Evolutionary conservation across 352 stramenopile species (phyloP), one percentile per base, ranked within the genome.

Genomic region (Aphanomyces invadans): DNA sequence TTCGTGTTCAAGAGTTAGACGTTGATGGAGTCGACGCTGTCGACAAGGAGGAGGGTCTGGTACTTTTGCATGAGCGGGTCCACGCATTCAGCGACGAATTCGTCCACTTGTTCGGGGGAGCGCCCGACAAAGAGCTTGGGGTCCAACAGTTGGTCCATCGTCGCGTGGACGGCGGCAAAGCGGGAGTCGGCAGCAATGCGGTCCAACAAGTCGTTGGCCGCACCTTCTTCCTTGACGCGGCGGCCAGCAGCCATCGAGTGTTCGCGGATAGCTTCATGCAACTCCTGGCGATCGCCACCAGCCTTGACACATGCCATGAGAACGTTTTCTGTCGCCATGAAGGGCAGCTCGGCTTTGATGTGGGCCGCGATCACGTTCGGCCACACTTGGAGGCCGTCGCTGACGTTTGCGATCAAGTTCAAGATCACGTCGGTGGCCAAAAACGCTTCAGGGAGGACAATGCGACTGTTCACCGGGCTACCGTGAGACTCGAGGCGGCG

Each of bases 281-380:
- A 80, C 66, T 89, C 80, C 73, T 99, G 96, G 61, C 97, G 89
- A 72, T 99, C 95, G n/a, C 97, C 97, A 29, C 97, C 96, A 12
- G 90, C 92, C 89, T 98, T 98, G 54, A 98, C 88, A 74, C 96
- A 99, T 44, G 97, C 96, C 97, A 99, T 99, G 45, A 99, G 74
- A 73, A 99, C 99, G 74, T 98, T 98, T 76, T 99, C 97, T 10
- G 97, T 99, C 28, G 96, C 94, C 97, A 99, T 99, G 79, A 99
- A 99, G 25, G 97, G 97, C 68, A 99, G 79, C 81, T 99, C 96
- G 19, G 93, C 91, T 76, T 95, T 96, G 63, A 99, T 97, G 76
- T 98, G 96, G n/a, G 89, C 77, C 69, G 95, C 90, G 63, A 99
- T 97, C 21, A 98, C 88, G 69, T 96, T 96, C n/a, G 87, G 87